phyloP scores from a whole-genome alignment of 2,329 filamentous ascomycete genomes.

The Botryotinia narcissicola region DNA sequence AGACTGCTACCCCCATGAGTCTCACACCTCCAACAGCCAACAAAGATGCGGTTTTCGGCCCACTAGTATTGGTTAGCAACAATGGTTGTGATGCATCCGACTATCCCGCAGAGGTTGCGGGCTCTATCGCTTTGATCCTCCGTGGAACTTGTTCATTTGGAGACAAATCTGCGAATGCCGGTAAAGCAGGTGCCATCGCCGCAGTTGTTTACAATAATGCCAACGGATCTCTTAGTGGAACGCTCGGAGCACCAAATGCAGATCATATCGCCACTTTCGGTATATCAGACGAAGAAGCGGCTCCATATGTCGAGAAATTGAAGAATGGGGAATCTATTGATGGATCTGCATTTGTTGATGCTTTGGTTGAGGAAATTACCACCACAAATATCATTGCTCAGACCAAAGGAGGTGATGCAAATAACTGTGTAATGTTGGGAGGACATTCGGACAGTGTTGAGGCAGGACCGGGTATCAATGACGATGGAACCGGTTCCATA shows the following conservation, averaged over 20 bases:
- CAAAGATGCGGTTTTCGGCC: conserved; percentile 56
- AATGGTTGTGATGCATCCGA: conserved; percentile 63
- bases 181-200: conserved; percentile 65
- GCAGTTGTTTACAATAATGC: conserved; percentile 63
- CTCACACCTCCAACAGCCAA: conserved; percentile 64
- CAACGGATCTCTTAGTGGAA: conserved; percentile 59
- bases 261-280: conserved; percentile 68
- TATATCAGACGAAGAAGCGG: conserved; percentile 58
- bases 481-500: conserved; percentile 42
- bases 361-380: conserved; percentile 46
- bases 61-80: conserved; percentile 59
- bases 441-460: conserved; percentile 62
- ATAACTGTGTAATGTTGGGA: conserved; percentile 65
- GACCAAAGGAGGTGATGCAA: conserved; percentile 55
- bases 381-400: conserved; percentile 60
- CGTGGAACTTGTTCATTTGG: conserved; percentile 72
- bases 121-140: conserved; percentile 67
- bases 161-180: conserved; percentile 66
- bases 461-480: conserved; percentile 54
- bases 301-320: conserved; percentile 54
- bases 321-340: conserved; percentile 49
- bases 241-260: conserved; percentile 59
- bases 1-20: conserved; percentile 56
- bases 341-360: conserved; percentile 58
- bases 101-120: conserved; percentile 57